These are phyloP conservation scores for Aphanoascus verrucosus DNA, from an alignment of 2,329 filamentous ascomycete genomes.

Conservation along the genomic window DNA sequence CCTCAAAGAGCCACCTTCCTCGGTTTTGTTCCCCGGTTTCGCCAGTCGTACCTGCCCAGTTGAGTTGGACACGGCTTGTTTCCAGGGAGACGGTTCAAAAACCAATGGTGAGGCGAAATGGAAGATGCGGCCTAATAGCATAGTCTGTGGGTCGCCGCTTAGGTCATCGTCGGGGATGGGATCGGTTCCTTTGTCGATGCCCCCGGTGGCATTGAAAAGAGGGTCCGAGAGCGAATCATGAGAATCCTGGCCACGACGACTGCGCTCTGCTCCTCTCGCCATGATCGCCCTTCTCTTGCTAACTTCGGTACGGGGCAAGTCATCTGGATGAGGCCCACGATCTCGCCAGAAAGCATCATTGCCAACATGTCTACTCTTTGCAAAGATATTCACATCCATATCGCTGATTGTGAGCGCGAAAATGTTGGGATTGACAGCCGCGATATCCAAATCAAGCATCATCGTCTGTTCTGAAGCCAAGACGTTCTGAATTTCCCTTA, in stretches of 20 bases:
- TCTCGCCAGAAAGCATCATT: constrained; percentile 38
- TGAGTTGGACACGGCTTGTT: constrained; percentile 59
- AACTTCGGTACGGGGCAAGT: constrained; percentile 18
- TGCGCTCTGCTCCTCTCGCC: constrained; percentile 16
- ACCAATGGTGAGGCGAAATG: constrained; percentile 77
- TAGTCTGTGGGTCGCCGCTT: constrained; percentile 59
- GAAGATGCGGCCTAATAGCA: constrained; percentile 81
- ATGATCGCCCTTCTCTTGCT: constrained; percentile 28
- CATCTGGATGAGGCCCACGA: constrained; percentile 21
- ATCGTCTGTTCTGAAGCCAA: constrained; percentile 89
- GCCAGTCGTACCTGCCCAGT: constrained; percentile 72
- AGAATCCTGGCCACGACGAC: neutral
- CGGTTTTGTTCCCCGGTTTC: constrained; percentile 79
- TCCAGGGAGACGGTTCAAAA: constrained; percentile 84
- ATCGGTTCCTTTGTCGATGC: constrained; percentile 49
- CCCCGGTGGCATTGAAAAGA: constrained; percentile 20
- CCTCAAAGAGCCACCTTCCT: constrained; percentile 65
- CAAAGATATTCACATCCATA: constrained; percentile 85
- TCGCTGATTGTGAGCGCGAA: constrained; percentile 76
- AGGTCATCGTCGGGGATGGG: constrained; percentile 46
- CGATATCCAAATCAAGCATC: constrained; percentile 83
- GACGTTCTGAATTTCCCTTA: constrained; percentile 76
- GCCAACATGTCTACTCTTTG: constrained; percentile 84
- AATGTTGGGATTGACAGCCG: constrained; percentile 84
- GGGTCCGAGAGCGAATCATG: neutral